Conservation (phyloP, 164 flowering plant species). For the Vitis rotundifolia region DNA sequence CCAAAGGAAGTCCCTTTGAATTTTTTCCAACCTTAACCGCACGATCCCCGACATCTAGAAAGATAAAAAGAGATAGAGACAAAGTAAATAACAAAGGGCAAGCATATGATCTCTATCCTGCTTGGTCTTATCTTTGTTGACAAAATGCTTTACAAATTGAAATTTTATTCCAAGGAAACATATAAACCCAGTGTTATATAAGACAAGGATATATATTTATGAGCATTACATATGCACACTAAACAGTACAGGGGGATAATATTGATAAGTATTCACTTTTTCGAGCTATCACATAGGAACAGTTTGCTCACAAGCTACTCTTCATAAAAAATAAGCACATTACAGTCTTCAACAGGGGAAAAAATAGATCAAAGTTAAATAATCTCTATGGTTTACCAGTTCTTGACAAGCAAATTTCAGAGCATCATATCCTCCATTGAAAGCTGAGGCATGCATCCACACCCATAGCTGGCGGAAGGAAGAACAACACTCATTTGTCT, state of each 20-base stretch:
- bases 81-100: neutral
- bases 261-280: no score
- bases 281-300: no score
- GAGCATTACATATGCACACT: no score
- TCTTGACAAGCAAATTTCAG: conserved; percentile 59
- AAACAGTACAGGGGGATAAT: no score
- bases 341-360: no score
- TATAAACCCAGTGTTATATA: no score
- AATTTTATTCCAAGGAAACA: neutral
- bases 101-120: neutral
- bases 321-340: no score
- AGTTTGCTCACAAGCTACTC: no score
- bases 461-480: conserved; percentile 73
- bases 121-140: no score
- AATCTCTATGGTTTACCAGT: conserved; percentile 35
- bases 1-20: no score
- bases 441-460: conserved; percentile 85
- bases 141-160: neutral
- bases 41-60: neutral
- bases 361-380: neutral
- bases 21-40: no score
- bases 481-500: conserved; percentile 12
- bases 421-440: conserved; percentile 67
- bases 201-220: no score
- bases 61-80: conserved; percentile 4